A percentile compares a stretch with the other conserved stretches of the same genome.
These are phyloP conservation scores for Apiospora arundinis DNA, from an alignment of 2,329 filamentous ascomycete genomes.

Conservation along the genomic window DNA sequence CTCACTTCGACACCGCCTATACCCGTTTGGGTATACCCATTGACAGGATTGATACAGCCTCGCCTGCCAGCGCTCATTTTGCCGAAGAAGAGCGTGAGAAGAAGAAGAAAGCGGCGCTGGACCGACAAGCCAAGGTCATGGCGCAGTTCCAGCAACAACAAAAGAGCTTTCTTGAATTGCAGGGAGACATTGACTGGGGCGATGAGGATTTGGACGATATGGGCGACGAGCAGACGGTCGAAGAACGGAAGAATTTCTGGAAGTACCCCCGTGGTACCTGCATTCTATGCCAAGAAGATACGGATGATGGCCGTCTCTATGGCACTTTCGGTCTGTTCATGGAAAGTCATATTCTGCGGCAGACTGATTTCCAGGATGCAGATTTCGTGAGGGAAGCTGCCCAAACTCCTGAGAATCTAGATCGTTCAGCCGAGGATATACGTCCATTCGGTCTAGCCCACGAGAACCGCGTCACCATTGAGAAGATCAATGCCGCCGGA, in stretches of 20 bases:
- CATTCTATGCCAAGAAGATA: conserved; percentile 96
- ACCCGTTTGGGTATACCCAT: conserved; percentile 68
- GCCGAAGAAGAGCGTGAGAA: conserved; percentile 77
- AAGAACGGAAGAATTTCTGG: conserved; percentile 77
- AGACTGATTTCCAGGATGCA: conserved; percentile 81
- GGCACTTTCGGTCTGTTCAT: conserved; percentile 92
- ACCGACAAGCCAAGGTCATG: conserved; percentile 93
- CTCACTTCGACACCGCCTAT: conserved; percentile 73
- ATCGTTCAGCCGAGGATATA: conserved; percentile 81
- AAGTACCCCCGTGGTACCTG: conserved; percentile 93
- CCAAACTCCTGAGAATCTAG: conserved; percentile 79
- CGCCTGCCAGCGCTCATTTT: conserved; percentile 71
- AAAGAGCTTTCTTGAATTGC: conserved; percentile 89
- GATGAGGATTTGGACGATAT: conserved; percentile 81
- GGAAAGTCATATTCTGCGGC: conserved; percentile 83
- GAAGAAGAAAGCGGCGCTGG: conserved; percentile 90
- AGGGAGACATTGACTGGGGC: conserved; percentile 87
- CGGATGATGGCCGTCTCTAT: conserved; percentile 85
- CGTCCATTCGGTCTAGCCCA: conserved; percentile 91
- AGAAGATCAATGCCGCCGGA: conserved; percentile 77
- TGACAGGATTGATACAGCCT: conserved; percentile 81
- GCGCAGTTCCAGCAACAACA: conserved; percentile 98
- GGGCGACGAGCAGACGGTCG: conserved; percentile 60
- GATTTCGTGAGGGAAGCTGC: conserved; percentile 86
- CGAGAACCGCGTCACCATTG: conserved; percentile 79